phyloP scores from a whole-genome alignment of 176 grass and related monocot genomes.

The Triticum urartu region DNA sequence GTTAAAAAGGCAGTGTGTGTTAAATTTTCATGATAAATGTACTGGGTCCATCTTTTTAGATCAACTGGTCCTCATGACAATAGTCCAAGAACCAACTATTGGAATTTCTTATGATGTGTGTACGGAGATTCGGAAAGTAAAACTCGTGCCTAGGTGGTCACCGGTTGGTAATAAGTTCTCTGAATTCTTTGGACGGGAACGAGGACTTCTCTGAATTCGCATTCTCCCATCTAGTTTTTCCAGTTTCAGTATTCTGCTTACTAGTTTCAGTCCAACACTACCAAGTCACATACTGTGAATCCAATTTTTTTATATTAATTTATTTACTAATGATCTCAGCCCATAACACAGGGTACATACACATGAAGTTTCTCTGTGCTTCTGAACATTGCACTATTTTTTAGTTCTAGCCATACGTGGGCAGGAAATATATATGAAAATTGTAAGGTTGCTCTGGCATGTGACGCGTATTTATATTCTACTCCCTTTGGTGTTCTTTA shows the following conservation, averaged over 20 bases:
- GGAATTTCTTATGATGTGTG: neutral
- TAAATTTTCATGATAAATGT: neutral
- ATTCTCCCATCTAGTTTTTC: neutral
- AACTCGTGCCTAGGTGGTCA: neutral
- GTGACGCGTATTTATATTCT: too few relatives aligned
- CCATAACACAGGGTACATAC: neutral
- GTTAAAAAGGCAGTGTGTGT: neutral
- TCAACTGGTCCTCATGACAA: too few relatives aligned
- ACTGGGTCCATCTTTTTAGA: neutral
- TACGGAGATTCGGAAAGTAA: neutral
- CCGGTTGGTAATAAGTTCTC: neutral
- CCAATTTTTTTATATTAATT: neutral
- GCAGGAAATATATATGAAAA: too few relatives aligned
- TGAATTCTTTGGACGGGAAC: too few relatives aligned
- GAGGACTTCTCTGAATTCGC: neutral
- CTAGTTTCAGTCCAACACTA: neutral
- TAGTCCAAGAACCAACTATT: neutral
- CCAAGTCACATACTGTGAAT: too few relatives aligned
- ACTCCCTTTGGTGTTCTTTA: too few relatives aligned
- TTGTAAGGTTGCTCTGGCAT: neutral
- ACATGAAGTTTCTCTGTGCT: neutral
- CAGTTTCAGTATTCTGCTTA: neutral
- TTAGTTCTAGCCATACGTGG: neutral
- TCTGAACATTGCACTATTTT: neutral
- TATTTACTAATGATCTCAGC: neutral